phyloP scores from a whole-genome alignment of 1,139 yeast genomes.

The Magnusiomyces paraingens region DNA sequence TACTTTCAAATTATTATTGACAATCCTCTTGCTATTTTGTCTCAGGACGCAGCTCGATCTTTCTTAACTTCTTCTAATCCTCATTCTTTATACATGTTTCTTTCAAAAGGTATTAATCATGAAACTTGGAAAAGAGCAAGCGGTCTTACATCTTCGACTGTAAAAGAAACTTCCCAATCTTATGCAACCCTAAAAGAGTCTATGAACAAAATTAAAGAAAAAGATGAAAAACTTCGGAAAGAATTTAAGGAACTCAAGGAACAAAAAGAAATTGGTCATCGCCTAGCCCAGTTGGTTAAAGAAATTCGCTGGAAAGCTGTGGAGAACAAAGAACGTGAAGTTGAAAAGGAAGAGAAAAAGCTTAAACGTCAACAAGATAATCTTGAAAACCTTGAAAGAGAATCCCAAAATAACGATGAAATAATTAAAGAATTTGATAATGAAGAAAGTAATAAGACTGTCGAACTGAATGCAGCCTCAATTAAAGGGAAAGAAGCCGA shows the following conservation, averaged over 20 bases:
- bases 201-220: conserved; percentile 30
- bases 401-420: conserved; percentile 8
- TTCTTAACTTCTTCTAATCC: conserved; percentile 66
- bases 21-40: conserved; percentile 87
- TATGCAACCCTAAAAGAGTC: conserved; percentile 20
- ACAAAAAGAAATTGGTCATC: conserved; percentile 34
- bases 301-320: conserved; percentile 29
- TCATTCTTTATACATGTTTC: conserved; percentile 20
- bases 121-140: conserved; percentile 12
- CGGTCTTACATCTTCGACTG: conserved; percentile 3
- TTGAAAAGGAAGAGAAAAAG: conserved; percentile 10
- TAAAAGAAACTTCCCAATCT: conserved; percentile 25
- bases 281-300: conserved; percentile 28
- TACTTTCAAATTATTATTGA: conserved; percentile 74
- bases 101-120: conserved; percentile 16
- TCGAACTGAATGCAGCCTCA: conserved; percentile 9
- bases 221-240: conserved; percentile 34
- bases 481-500: conserved; percentile 13
- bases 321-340: conserved; percentile 19
- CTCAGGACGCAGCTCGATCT: conserved; percentile 92
- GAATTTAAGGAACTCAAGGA: conserved; percentile 34
- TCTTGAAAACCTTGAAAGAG: conserved; percentile 5
- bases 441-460: conserved; percentile 6
- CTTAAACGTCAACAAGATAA: conserved; percentile 14
- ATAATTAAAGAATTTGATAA: background rate